phyloP scores from a whole-genome alignment of 2,329 filamentous ascomycete species.

The Clarireedia paspali region DNA sequence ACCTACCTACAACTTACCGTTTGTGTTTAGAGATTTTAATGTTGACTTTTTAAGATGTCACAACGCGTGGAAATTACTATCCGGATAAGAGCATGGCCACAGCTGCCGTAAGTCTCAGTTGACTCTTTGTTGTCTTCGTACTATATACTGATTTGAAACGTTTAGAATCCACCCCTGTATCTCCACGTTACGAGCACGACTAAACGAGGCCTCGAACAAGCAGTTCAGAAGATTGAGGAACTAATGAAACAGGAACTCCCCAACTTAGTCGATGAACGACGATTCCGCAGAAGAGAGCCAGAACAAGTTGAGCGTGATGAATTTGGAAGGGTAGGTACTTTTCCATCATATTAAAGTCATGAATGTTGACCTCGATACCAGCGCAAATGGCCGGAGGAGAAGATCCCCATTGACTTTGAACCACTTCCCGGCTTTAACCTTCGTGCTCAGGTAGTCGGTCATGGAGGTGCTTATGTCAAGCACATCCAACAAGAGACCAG shows the following conservation, averaged over 20 bases:
- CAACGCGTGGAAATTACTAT: conserved; percentile 91
- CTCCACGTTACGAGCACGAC: conserved; percentile 90
- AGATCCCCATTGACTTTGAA: conserved; percentile 84
- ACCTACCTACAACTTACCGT: conserved; percentile 40
- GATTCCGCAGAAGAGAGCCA: conserved; percentile 75
- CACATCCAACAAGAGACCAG: conserved; percentile 94
- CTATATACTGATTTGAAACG: conserved; percentile 8
- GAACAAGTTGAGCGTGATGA: conserved; percentile 84
- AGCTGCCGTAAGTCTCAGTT: conserved; percentile 59
- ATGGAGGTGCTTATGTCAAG: conserved; percentile 92
- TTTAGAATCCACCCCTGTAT: conserved; percentile 86
- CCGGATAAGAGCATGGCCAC: conserved; percentile 98
- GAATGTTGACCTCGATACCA: conserved; percentile 32
- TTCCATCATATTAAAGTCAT: neutral
- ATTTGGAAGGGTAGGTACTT: conserved; percentile 67
- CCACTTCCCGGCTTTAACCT: conserved; percentile 92
- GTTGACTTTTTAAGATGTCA: conserved; percentile 83
- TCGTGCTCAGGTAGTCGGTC: conserved; percentile 90
- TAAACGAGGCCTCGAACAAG: conserved; percentile 85
- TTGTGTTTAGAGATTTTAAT: conserved; percentile 35
- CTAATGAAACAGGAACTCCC: conserved; percentile 94
- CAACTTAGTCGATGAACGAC: conserved; percentile 87
- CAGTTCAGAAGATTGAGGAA: conserved; percentile 82
- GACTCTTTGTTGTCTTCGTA: neutral
- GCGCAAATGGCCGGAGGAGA: conserved; percentile 99